These are phyloP conservation scores for Goffeauzyma gilvescens DNA, from an alignment of 768 basidiomycete genomes.

Conservation along the genomic window DNA sequence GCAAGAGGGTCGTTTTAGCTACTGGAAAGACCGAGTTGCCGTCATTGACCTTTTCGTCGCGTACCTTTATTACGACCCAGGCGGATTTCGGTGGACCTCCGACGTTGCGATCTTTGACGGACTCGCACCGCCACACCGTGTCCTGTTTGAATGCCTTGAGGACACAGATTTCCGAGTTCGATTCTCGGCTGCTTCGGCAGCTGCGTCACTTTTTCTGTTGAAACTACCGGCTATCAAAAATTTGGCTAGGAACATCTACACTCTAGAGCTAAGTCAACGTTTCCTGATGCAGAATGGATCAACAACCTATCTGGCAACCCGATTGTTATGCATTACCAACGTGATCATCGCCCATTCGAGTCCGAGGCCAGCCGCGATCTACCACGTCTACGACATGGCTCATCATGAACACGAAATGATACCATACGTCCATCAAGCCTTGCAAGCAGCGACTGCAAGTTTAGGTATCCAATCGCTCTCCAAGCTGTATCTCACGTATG, in stretches of 20 bases:
- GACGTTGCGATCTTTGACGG: too few relatives aligned
- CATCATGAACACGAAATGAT: constrained; percentile 38
- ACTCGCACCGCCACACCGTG: background rate
- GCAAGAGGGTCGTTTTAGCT: background rate
- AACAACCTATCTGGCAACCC: background rate
- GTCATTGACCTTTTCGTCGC: too few relatives aligned
- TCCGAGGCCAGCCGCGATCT: constrained; percentile 62
- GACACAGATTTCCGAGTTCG: background rate
- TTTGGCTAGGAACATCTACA: background rate
- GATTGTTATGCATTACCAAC: constrained; percentile 54
- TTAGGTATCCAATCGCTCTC: too few relatives aligned
- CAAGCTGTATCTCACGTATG: constrained; percentile 56
- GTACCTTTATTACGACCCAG: too few relatives aligned
- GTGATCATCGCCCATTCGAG: constrained; percentile 65
- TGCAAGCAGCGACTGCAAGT: too few relatives aligned
- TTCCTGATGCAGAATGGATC: background rate
- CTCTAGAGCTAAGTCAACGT: background rate
- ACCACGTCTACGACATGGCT: constrained; percentile 62
- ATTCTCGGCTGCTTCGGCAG: background rate
- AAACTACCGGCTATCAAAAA: background rate
- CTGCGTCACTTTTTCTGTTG: background rate
- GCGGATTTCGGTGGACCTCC: too few relatives aligned
- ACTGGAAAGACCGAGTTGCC: background rate
- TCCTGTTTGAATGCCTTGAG: background rate
- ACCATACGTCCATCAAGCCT: constrained; percentile 54